These are phyloP conservation scores for Starmera stellimalicola DNA, from an alignment of 1,139 yeast genomes.

Conservation along the genomic window DNA sequence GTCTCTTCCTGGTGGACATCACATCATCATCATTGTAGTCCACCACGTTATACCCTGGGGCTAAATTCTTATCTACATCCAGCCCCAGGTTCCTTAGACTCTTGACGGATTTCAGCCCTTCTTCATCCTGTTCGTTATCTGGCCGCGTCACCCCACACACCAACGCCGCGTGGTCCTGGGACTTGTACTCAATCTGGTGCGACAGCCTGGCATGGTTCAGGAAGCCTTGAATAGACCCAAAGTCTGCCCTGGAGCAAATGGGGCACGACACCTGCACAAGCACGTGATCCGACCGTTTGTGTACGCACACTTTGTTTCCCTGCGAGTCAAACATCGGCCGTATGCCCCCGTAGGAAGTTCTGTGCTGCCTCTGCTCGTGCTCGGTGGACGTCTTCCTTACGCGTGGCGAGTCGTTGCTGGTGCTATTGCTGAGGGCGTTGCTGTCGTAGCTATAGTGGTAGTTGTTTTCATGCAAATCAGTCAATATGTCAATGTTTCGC, in stretches of 20 bases:
- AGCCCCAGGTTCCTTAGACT: constrained; percentile 30
- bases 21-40: constrained; percentile 19
- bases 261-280: constrained; percentile 62
- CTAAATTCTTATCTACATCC: constrained; percentile 23
- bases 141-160: constrained; percentile 56
- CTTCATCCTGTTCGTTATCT: constrained; percentile 50
- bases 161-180: constrained; percentile 70
- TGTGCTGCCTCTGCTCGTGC: constrained; percentile 30
- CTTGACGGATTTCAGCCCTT: constrained; percentile 37
- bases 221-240: constrained; percentile 74
- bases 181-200: constrained; percentile 60
- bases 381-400: constrained; percentile 28
- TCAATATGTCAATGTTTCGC: constrained; percentile 44
- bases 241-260: constrained; percentile 57
- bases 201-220: constrained; percentile 69
- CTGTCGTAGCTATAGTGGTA: constrained; percentile 14
- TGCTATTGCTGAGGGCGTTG: constrained; percentile 25
- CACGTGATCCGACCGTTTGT: constrained; percentile 64
- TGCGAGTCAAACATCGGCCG: constrained; percentile 25
- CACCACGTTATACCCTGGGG: constrained; percentile 15
- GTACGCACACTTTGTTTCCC: constrained; percentile 39
- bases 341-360: constrained; percentile 24
- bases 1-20: constrained; percentile 6
- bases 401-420: constrained; percentile 1
- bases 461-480: constrained; percentile 43